A percentile compares a stretch with the other conserved stretches of the same genome.
phyloP scores from a whole-genome alignment of 768 basidiomycete species.

The Amanita thiersii region DNA sequence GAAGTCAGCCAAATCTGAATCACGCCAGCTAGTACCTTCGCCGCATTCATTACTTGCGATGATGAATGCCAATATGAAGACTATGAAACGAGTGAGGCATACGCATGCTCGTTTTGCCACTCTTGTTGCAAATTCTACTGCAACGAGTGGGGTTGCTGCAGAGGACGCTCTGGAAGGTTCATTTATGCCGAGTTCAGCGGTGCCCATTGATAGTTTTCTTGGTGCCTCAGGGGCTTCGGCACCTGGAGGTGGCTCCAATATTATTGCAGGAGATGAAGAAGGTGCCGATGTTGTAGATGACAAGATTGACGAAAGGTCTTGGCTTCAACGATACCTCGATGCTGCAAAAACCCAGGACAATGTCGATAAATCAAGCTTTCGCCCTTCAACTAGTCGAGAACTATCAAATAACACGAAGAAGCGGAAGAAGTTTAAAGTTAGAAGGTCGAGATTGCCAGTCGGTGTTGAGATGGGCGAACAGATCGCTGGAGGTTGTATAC shows the following conservation, averaged over 20 bases:
- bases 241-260: constrained; percentile 11
- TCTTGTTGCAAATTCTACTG: constrained; percentile 19
- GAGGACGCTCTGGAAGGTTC: constrained; percentile 1
- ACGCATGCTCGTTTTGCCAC: constrained; percentile 68
- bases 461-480: constrained; percentile 52
- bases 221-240: constrained; percentile 1
- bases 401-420: constrained; percentile 7
- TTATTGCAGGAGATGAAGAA: constrained; percentile 18
- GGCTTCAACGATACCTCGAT: constrained; percentile 24
- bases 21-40: not conserved
- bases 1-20: not conserved
- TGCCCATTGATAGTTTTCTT: not conserved
- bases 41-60: constrained; percentile 35
- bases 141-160: not conserved
- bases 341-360: constrained; percentile 9
- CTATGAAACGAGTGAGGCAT: constrained; percentile 62
- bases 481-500: constrained; percentile 55
- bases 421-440: constrained; percentile 20
- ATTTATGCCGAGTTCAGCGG: not conserved
- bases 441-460: constrained; percentile 14
- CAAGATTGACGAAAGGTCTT: constrained; percentile 55
- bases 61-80: constrained; percentile 74
- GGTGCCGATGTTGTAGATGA: constrained; percentile 32
- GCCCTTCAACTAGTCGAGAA: too few relatives aligned
- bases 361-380: too few relatives aligned